Evolutionary conservation across 345 rosid genomes (phyloP).

Genomic region (Euphorbia pulcherrima): DNA sequence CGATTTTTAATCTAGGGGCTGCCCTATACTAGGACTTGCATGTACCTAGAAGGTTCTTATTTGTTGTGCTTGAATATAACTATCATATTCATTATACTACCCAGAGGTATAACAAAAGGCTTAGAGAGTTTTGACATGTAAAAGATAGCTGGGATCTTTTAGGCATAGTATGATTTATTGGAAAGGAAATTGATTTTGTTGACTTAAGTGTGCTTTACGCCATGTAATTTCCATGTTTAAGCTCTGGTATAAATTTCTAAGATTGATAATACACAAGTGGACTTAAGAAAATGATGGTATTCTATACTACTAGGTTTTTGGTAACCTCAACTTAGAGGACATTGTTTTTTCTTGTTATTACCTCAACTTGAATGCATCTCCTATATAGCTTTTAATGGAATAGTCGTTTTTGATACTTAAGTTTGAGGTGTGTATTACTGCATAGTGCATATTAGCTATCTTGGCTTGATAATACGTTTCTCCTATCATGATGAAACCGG

Average conservation of each 20-base stretch:
- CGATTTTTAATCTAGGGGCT: not conserved
- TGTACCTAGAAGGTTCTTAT: too few relatives aligned
- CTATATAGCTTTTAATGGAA: not conserved
- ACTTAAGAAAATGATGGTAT: not conserved
- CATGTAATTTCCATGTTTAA: not conserved
- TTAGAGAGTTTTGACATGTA: too few relatives aligned
- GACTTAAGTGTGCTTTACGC: not conserved
- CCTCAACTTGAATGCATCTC: not conserved
- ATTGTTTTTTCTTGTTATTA: too few relatives aligned
- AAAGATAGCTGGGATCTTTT: not conserved
- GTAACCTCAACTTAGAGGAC: too few relatives aligned
- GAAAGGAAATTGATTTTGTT: too few relatives aligned
- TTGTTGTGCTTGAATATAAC: too few relatives aligned
- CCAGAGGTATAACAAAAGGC: too few relatives aligned
- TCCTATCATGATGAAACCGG: conserved; percentile 90
- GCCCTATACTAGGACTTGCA: not conserved
- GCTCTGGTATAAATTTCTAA: not conserved
- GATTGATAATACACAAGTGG: not conserved
- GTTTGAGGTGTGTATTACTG: not conserved
- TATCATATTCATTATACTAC: too few relatives aligned
- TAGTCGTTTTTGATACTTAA: not conserved
- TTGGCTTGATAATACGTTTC: conserved; percentile 16
- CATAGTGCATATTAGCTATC: not conserved
- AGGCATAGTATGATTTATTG: not conserved
- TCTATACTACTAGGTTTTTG: not conserved